Evolutionary conservation across 768 basidiomycete species (phyloP).

Genomic region (Panaeolus cyanescens): DNA sequence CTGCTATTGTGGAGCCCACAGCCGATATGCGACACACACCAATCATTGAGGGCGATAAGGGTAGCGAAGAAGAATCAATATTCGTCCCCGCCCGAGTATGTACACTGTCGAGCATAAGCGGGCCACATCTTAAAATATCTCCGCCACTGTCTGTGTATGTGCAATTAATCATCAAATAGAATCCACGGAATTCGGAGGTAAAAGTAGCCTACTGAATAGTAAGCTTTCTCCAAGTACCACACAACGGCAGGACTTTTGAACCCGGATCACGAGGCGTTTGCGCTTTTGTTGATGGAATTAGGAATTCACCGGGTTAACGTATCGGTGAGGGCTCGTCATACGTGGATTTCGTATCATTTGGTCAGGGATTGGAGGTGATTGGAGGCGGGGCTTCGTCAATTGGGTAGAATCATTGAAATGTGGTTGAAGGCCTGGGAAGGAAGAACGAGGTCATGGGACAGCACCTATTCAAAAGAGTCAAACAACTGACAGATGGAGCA

Average conservation of each 20-base stretch:
- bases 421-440: neutral
- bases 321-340: neutral
- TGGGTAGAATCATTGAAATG: too few species aligned
- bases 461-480: neutral
- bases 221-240: neutral
- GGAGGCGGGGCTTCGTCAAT: neutral
- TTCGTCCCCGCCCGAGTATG: neutral
- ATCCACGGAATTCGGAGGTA: conserved; percentile 4
- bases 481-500: neutral
- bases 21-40: neutral
- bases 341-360: neutral
- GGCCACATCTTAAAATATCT: neutral
- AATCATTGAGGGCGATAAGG: conserved; percentile 1
- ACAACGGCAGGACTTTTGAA: neutral
- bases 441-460: neutral
- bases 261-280: neutral
- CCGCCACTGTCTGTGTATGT: neutral
- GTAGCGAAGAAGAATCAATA: neutral
- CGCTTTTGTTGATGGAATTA: neutral
- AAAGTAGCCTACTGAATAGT: conserved; percentile 1
- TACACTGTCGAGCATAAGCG: neutral
- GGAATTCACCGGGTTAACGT: neutral
- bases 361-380: neutral
- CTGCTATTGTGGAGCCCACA: neutral
- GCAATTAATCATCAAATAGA: conserved; percentile 4